Conservation (phyloP, 495 filamentous ascomycete genomes). For the Annulohypoxylon stygium region DNA sequence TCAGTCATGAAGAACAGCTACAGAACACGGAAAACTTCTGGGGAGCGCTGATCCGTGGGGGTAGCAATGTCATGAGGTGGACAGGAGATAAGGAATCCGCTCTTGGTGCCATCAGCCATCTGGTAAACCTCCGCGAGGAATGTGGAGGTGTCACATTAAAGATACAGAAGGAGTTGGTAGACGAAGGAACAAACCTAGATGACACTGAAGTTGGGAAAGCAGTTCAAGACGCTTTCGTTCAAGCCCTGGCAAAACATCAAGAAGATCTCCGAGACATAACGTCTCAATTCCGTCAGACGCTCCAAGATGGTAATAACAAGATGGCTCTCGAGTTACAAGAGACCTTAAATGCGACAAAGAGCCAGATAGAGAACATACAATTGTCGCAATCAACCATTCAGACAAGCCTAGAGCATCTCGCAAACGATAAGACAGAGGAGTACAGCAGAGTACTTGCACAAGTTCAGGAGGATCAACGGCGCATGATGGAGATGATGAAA, state of each 20-base stretch:
- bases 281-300: not conserved
- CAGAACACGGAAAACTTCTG: not conserved
- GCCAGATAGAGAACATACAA: not conserved
- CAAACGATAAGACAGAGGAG: not conserved
- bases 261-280: not conserved
- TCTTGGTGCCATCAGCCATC: not conserved
- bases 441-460: conserved; percentile 2
- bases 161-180: not conserved
- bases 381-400: not conserved
- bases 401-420: not conserved
- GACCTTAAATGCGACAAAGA: not conserved
- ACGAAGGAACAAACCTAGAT: not conserved
- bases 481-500: not conserved
- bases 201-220: not conserved
- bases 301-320: not conserved
- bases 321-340: conserved; percentile 1
- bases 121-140: not conserved
- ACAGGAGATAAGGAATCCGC: not conserved
- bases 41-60: not conserved
- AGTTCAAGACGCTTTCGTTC: not conserved
- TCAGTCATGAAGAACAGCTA: not conserved
- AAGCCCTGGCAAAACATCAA: not conserved
- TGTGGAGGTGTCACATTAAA: not conserved
- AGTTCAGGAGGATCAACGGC: not conserved
- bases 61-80: not conserved